These are phyloP conservation scores for Eimeria sp. DNA, from an alignment of 169 alveolate species.

Conservation along the genomic window DNA sequence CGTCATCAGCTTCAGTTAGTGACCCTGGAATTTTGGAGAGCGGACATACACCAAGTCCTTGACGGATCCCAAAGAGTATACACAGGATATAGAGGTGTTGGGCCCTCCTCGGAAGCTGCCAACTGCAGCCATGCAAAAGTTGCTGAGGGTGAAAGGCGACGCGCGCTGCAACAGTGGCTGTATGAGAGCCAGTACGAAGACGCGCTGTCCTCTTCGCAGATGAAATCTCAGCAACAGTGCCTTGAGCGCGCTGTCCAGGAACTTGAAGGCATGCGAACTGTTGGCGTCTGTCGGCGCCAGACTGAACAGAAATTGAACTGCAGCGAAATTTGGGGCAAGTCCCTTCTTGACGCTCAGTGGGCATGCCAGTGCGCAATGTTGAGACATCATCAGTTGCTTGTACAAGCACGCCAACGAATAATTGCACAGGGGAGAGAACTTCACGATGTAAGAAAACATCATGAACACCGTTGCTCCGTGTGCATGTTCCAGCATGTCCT, in stretches of 20 bases:
- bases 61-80: not conserved
- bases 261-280: conserved; percentile 53
- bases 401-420: conserved; percentile 40
- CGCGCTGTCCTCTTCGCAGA: not conserved
- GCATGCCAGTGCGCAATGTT: conserved; percentile 54
- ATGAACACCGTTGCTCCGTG: not conserved
- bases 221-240: conserved; percentile 35
- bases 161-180: conserved; percentile 72
- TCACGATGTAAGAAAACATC: conserved; percentile 4
- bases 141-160: conserved; percentile 17
- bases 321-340: conserved; percentile 19
- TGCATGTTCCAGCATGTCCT: not conserved
- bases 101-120: not conserved
- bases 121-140: not conserved
- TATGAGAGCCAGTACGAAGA: conserved; percentile 67
- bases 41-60: conserved; percentile 42
- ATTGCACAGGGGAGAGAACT: conserved; percentile 36
- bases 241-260: conserved; percentile 25
- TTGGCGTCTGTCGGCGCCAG: conserved; percentile 39
- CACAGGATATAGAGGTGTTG: not conserved
- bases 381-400: conserved; percentile 15
- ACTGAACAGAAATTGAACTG: not conserved
- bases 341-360: conserved; percentile 67
- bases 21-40: conserved; percentile 67
- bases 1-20: conserved; percentile 72